Evolutionary conservation across 1,139 yeast species (phyloP).

Genomic region (Arxiozyma bovina): DNA sequence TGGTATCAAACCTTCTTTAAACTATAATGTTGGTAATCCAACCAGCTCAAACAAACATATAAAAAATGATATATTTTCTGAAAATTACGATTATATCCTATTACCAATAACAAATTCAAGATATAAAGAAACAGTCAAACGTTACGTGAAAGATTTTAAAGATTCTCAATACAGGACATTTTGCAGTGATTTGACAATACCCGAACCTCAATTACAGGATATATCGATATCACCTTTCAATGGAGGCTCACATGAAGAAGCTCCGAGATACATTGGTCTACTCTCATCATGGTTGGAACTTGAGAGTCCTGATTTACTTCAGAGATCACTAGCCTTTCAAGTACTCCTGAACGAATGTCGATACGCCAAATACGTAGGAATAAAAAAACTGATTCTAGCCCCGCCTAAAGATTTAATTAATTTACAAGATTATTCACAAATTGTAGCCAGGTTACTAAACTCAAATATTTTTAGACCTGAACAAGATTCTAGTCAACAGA

Average conservation of each 20-base stretch:
- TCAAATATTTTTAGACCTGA: slow-evolving; percentile 12
- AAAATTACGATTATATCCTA: slow-evolving; percentile 34
- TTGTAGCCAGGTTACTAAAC: slow-evolving; percentile 31
- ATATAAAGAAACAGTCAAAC: slow-evolving; percentile 33
- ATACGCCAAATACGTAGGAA: slow-evolving; percentile 51
- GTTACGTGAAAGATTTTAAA: slow-evolving; percentile 3
- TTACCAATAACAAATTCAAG: slow-evolving; percentile 38
- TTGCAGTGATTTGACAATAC: slow-evolving; percentile 24
- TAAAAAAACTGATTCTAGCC: slow-evolving; percentile 43
- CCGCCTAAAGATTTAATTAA: slow-evolving; percentile 53
- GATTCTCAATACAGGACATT: neutral
- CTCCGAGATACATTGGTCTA: slow-evolving; percentile 35
- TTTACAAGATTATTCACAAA: slow-evolving; percentile 42
- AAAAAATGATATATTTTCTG: neutral
- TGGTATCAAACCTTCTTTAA: slow-evolving; percentile 26
- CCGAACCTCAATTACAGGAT: slow-evolving; percentile 35
- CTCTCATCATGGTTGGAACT: slow-evolving; percentile 58
- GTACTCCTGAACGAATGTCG: slow-evolving; percentile 47
- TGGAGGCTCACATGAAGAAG: slow-evolving; percentile 5
- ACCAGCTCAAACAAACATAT: neutral
- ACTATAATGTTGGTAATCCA: neutral
- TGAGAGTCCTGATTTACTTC: slow-evolving; percentile 41
- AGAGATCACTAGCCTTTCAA: slow-evolving; percentile 45
- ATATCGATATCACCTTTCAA: slow-evolving; percentile 32
- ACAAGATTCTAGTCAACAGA: neutral